These are phyloP conservation scores for Fomitopsis serialis DNA, from an alignment of 768 basidiomycete genomes.

Conservation along the genomic window DNA sequence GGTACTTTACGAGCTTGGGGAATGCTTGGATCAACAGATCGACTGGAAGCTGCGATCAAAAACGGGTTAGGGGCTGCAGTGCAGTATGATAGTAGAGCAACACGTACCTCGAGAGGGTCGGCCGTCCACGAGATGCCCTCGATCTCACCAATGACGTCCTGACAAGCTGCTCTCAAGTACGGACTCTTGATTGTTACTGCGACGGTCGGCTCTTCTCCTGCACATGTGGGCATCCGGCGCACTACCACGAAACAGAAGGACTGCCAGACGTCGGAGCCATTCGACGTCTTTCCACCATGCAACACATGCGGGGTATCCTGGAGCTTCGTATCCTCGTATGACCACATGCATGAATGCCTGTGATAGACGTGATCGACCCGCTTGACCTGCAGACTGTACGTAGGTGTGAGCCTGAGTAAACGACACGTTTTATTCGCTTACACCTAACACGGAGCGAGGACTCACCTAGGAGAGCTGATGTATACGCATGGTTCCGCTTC, in stretches of 20 bases:
- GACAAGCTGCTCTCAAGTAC: conserved; percentile 52
- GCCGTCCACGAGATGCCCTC: conserved; percentile 56
- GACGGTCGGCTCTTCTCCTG: conserved; percentile 36
- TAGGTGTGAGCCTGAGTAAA: too few species aligned
- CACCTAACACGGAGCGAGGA: too few species aligned
- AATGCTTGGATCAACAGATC: conserved; percentile 51
- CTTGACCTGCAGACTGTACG: too few species aligned
- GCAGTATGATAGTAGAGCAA: not conserved
- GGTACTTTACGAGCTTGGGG: conserved; percentile 39
- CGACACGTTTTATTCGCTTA: too few species aligned
- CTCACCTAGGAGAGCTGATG: too few species aligned
- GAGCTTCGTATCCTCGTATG: too few species aligned
- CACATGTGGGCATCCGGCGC: conserved; percentile 39
- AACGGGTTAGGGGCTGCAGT: too few species aligned
- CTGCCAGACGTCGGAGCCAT: conserved; percentile 50
- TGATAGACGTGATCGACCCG: too few species aligned
- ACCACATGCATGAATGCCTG: too few species aligned
- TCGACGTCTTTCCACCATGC: conserved; percentile 1
- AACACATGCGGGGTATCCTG: too few species aligned
- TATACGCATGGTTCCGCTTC: too few species aligned
- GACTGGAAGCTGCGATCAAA: conserved; percentile 56
- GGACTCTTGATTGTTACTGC: conserved; percentile 54
- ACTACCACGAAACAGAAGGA: conserved; percentile 55
- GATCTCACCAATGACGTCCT: conserved; percentile 51
- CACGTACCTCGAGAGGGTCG: conserved; percentile 45